These are phyloP conservation scores for Epichloe amarillans DNA, from an alignment of 2,329 filamentous ascomycete genomes.

Conservation along the genomic window DNA sequence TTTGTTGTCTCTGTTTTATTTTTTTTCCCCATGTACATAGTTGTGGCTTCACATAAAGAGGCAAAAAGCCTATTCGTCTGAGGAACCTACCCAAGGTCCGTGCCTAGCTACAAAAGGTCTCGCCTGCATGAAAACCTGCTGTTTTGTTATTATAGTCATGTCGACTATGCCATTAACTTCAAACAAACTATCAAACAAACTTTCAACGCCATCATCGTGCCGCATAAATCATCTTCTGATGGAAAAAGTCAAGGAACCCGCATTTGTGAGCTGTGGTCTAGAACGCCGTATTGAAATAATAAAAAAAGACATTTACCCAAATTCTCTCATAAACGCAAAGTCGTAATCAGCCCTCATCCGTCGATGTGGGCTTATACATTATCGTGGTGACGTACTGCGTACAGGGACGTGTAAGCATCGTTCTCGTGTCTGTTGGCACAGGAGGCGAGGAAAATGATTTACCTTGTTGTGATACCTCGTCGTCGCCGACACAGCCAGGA, in stretches of 20 bases:
- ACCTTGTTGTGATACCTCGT: constrained; percentile 97
- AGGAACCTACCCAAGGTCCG: too few relatives aligned
- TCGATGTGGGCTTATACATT: constrained; percentile 79
- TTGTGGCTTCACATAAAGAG: too few relatives aligned
- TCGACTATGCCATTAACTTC: not conserved
- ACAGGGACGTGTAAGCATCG: not conserved
- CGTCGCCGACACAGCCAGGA: constrained; percentile 87
- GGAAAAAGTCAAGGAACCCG: too few relatives aligned
- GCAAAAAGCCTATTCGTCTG: too few relatives aligned
- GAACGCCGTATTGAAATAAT: not conserved
- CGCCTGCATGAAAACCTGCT: too few relatives aligned
- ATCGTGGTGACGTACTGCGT: constrained; percentile 88
- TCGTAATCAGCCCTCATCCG: constrained; percentile 29
- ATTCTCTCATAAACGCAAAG: not conserved
- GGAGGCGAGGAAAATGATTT: constrained; percentile 11
- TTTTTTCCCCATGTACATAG: not conserved
- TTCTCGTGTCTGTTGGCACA: not conserved
- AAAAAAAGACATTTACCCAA: not conserved
- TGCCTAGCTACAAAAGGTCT: too few relatives aligned
- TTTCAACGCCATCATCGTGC: not conserved
- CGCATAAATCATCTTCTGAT: not conserved
- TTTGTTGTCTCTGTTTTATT: too few relatives aligned
- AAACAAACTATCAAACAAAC: not conserved
- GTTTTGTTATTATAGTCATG: not conserved
- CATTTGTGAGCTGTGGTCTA: not conserved